phyloP scores from a whole-genome alignment of 345 rosid genomes.

The Lepidium didymum region DNA sequence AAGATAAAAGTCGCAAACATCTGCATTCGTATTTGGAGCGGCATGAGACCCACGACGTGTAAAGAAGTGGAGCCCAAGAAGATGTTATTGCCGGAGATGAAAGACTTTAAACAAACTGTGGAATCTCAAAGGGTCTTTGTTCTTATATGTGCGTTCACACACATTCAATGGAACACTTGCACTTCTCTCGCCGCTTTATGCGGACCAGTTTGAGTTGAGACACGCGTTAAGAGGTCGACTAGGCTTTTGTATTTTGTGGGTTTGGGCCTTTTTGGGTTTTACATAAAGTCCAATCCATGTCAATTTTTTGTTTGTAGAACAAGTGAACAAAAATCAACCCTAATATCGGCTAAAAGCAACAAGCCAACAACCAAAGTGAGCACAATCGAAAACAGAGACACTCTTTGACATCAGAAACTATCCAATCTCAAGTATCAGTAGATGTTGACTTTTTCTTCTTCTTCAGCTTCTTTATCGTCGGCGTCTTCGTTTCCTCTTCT shows the following conservation, averaged over 20 bases:
- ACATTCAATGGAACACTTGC: not conserved
- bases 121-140: not conserved
- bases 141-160: not conserved
- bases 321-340: too few relatives aligned
- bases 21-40: too few relatives aligned
- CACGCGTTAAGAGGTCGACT: not conserved
- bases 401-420: too few relatives aligned
- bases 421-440: too few relatives aligned
- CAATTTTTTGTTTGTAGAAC: too few relatives aligned
- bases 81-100: not conserved
- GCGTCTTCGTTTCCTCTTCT: not conserved
- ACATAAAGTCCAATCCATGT: too few relatives aligned
- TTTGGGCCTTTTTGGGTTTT: not conserved
- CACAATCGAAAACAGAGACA: too few relatives aligned
- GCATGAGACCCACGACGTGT: too few relatives aligned
- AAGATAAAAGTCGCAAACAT: not conserved
- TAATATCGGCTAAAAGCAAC: too few relatives aligned
- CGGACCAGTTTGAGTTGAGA: not conserved
- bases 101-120: not conserved
- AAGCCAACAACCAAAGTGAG: too few relatives aligned
- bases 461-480: conserved; percentile 14
- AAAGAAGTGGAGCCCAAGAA: too few relatives aligned
- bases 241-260: not conserved
- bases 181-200: not conserved
- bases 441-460: not conserved